These are phyloP conservation scores for Vaccinium vitisidaea DNA, from an alignment of 148 eudicot genomes.

Conservation along the genomic window DNA sequence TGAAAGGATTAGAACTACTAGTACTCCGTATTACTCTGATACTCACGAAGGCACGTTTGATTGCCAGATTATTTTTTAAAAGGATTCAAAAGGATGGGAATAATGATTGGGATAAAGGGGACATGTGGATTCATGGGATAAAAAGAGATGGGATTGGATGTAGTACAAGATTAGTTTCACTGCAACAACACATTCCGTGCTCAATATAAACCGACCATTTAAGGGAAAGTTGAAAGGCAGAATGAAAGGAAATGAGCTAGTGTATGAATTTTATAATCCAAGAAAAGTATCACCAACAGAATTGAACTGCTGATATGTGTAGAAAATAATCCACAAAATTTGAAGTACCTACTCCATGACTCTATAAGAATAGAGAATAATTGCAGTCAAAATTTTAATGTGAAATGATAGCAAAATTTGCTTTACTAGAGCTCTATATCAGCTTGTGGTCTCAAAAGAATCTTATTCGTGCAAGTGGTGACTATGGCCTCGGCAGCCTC, in stretches of 20 bases:
- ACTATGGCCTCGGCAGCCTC: constrained; percentile 21
- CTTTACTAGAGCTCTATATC: neutral
- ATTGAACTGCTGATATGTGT: neutral
- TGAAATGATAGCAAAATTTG: neutral
- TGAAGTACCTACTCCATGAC: neutral
- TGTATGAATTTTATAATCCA: neutral
- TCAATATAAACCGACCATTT: neutral
- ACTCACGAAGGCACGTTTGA: neutral
- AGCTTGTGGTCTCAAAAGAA: neutral
- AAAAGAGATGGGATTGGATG: too few relatives aligned
- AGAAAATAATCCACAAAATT: neutral
- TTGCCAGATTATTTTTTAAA: too few relatives aligned
- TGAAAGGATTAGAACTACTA: neutral
- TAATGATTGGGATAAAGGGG: too few relatives aligned
- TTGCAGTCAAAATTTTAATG: neutral
- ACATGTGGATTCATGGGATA: too few relatives aligned
- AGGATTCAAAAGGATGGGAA: too few relatives aligned
- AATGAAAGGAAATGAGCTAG: neutral
- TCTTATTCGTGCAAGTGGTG: neutral
- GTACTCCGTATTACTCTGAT: neutral
- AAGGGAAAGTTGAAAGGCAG: neutral
- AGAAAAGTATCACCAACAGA: neutral
- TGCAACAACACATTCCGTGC: neutral
- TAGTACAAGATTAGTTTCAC: too few relatives aligned
- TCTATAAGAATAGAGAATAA: neutral